Percentiles rank a stretch among this genome's conserved stretches.
Conservation (phyloP, 441 rosid species). For the Arabidopsis hybrid region DNA sequence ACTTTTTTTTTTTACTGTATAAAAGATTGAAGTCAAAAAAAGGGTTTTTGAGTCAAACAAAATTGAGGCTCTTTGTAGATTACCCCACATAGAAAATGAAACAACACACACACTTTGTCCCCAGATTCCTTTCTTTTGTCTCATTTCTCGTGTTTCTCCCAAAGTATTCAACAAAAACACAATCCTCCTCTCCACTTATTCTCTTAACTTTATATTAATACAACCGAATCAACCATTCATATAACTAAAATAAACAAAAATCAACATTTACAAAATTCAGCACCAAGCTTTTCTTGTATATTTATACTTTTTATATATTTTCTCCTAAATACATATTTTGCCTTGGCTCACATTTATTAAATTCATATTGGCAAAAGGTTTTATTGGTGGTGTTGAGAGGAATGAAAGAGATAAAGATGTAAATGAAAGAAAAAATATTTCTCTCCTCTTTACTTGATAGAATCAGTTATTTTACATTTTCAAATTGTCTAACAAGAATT, state of each 20-base stretch:
- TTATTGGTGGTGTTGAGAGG: neutral
- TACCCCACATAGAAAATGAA: constrained; percentile 84
- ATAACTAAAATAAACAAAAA: neutral
- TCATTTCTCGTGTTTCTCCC: constrained; percentile 49
- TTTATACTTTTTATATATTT: neutral
- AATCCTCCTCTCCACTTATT: constrained; percentile 16
- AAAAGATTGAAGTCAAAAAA: constrained; percentile 61
- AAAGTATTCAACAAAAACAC: constrained; percentile 44
- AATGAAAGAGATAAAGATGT: neutral
- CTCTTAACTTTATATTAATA: constrained; percentile 14
- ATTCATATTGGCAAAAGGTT: neutral
- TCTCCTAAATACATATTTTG: too few species aligned
- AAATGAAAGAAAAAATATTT: neutral
- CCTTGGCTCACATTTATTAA: neutral
- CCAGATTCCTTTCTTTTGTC: constrained; percentile 64
- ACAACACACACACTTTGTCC: constrained; percentile 64
- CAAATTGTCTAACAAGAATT: neutral
- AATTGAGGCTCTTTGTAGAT: constrained; percentile 41
- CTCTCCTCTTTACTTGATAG: neutral
- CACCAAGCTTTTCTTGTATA: neutral
- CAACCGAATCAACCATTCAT: too few species aligned
- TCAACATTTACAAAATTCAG: neutral
- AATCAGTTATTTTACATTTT: neutral
- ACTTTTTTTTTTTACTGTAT: constrained; percentile 30
- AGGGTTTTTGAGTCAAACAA: constrained; percentile 59